Evolutionary conservation across 2,329 filamentous ascomycete species (phyloP).

Genomic region (Fusarium nurragi): DNA sequence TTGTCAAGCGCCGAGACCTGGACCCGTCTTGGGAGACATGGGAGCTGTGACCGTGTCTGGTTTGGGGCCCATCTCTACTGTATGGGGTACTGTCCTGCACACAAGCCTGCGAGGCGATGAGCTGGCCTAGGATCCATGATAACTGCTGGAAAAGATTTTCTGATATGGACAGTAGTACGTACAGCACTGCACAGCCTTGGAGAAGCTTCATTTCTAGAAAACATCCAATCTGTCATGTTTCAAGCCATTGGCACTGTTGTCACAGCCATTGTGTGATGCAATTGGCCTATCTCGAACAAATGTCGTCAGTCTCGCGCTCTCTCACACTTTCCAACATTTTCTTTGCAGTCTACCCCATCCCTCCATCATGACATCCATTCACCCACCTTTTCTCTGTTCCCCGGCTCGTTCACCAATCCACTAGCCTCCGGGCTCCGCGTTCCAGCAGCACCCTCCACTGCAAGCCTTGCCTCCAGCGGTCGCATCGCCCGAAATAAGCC

Average conservation of each 20-base stretch:
- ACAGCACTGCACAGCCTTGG: neutral
- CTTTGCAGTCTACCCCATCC: conserved; percentile 31
- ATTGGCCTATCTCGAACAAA: conserved; percentile 23
- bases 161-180: neutral
- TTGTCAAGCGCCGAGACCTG: conserved; percentile 46
- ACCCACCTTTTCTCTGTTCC: conserved; percentile 32
- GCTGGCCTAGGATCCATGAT: conserved; percentile 27
- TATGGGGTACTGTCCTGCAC: conserved; percentile 31
- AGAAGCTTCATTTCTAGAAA: neutral
- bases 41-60: conserved; percentile 10
- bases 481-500: conserved; percentile 30
- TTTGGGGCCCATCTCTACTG: conserved; percentile 22
- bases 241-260: neutral
- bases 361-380: conserved; percentile 39
- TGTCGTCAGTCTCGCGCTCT: conserved; percentile 23
- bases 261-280: neutral
- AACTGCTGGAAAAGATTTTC: conserved; percentile 19
- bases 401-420: conserved; percentile 29
- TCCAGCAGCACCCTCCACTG: conserved; percentile 15
- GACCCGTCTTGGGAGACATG: conserved; percentile 37
- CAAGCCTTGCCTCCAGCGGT: conserved; percentile 23
- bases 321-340: neutral
- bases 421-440: conserved; percentile 23
- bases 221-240: neutral
- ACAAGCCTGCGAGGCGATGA: conserved; percentile 7